Base-by-base conservation (phyloP, 306 rosid genomes). In the Inga leiocalycina region DNA sequence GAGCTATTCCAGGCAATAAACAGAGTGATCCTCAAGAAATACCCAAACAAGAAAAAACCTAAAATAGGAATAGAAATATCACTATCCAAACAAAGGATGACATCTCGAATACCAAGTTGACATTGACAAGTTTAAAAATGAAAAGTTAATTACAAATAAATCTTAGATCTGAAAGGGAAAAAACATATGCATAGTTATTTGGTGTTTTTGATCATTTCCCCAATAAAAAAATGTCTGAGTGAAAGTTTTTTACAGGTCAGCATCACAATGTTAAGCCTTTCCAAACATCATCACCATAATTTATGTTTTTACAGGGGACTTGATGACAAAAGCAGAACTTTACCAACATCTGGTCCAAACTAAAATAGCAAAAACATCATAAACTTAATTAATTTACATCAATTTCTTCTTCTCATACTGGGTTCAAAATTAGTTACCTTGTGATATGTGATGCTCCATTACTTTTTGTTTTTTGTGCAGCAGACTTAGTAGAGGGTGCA, bases 391-490 rank as follows among this genome's bases (percentile, higher is more conserved):
- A 69, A 19, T 17, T 69, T 20, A 37, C 24, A 37, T 68, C 10
- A 17, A 35, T 37, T 69, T 69, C 30, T 71, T 20, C 75, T 71
- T n/a, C 75, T 43, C 34, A 20, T 19, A 43, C 52, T 20, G n/a
- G 17, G 11, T n/a, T 41, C 27, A 71, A 27, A 77, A 82, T 49
- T 13, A 11, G 72, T 76, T 85, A 94, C 98, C 90, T 94, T 75
- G 85, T 57, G 39, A 17, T 78, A 78, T 81, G 87, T 68, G 90
- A 43, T 68, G 80, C 71, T 37, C 88, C 78, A 75, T 77, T 86
- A 71, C 76, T 82, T 79, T 82, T 89, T 2, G 81, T 77, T 87
- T 89, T 90, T 84, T 79, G 88, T 30, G 80, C 77, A 80, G 80
- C 79, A 74, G 82, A 83, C 83, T 77, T 65, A 44, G 79, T 59